Percentiles rank a stretch among this genome's conserved stretches.
phyloP scores from a whole-genome alignment of 306 rosid species.

The Abrus precatorius region DNA sequence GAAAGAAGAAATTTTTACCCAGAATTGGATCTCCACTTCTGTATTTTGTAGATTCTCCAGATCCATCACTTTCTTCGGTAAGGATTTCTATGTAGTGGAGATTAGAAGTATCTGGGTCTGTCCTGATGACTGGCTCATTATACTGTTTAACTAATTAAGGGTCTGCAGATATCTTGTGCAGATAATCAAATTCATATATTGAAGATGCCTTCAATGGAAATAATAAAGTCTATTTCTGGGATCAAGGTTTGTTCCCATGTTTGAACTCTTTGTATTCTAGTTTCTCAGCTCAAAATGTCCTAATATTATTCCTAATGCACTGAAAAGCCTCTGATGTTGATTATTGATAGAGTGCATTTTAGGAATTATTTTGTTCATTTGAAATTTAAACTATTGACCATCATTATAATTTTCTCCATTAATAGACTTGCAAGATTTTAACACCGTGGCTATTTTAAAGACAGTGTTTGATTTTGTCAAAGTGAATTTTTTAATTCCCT shows the following conservation, averaged over 20 bases:
- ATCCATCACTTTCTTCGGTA: slow-evolving; percentile 83
- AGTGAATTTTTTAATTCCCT: slow-evolving; percentile 22
- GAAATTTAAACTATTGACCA: slow-evolving; percentile 9
- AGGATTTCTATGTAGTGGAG: slow-evolving; percentile 48
- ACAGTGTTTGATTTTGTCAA: neutral
- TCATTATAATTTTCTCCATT: neutral
- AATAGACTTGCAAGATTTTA: slow-evolving; percentile 23
- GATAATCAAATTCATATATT: slow-evolving; percentile 90
- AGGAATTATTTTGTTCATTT: neutral
- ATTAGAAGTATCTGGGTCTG: slow-evolving; percentile 17
- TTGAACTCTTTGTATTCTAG: slow-evolving; percentile 26
- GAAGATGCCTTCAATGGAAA: slow-evolving; percentile 89
- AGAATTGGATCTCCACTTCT: slow-evolving; percentile 92
- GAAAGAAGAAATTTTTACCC: slow-evolving; percentile 82
- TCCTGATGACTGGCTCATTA: slow-evolving; percentile 41
- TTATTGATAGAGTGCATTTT: slow-evolving; percentile 5
- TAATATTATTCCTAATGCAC: slow-evolving; percentile 20
- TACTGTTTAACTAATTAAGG: slow-evolving; percentile 62
- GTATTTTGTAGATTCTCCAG: slow-evolving; percentile 81
- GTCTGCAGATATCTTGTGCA: slow-evolving; percentile 85
- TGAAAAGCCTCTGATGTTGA: slow-evolving; percentile 22
- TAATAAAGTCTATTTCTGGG: slow-evolving; percentile 87
- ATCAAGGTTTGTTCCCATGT: slow-evolving; percentile 77
- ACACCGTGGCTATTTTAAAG: slow-evolving; percentile 1
- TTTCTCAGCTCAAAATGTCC: slow-evolving; percentile 27